Conservation (phyloP, 345 rosid genomes). For the Rhizophora apiculata region DNA sequence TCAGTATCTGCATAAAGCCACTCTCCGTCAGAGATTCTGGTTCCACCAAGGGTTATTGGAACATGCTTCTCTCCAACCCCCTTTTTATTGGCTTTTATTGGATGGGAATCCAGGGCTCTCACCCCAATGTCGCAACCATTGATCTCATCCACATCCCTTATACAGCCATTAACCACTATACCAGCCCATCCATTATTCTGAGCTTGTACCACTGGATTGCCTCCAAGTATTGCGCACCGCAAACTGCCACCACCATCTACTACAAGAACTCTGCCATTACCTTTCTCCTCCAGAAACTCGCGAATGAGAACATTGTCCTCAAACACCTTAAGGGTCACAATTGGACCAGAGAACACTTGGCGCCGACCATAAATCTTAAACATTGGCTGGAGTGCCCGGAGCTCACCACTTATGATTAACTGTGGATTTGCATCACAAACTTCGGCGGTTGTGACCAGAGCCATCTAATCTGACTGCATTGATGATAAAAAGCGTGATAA, state of each 20-base stretch:
- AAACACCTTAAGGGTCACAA: constrained; percentile 71
- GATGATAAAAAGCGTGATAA: background rate
- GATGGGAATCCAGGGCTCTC: constrained; percentile 76
- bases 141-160: constrained; percentile 79
- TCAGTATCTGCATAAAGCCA: constrained; percentile 87
- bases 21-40: constrained; percentile 68
- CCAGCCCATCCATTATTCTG: constrained; percentile 93
- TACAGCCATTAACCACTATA: constrained; percentile 76
- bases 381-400: constrained; percentile 65
- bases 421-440: constrained; percentile 84
- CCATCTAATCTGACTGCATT: constrained; percentile 40
- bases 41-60: constrained; percentile 55
- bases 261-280: constrained; percentile 82
- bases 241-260: constrained; percentile 83
- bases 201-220: constrained; percentile 84
- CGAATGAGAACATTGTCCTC: constrained; percentile 83
- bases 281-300: constrained; percentile 79
- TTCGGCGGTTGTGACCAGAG: constrained; percentile 79
- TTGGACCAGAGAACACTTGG: constrained; percentile 69
- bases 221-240: constrained; percentile 75
- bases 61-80: constrained; percentile 74
- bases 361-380: constrained; percentile 77
- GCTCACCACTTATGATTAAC: constrained; percentile 65
- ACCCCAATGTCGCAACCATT: constrained; percentile 87
- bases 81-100: constrained; percentile 79